Evolutionary conservation across 2,329 filamentous ascomycete species (phyloP).

Genomic region (Tolypocladium endophyticum): DNA sequence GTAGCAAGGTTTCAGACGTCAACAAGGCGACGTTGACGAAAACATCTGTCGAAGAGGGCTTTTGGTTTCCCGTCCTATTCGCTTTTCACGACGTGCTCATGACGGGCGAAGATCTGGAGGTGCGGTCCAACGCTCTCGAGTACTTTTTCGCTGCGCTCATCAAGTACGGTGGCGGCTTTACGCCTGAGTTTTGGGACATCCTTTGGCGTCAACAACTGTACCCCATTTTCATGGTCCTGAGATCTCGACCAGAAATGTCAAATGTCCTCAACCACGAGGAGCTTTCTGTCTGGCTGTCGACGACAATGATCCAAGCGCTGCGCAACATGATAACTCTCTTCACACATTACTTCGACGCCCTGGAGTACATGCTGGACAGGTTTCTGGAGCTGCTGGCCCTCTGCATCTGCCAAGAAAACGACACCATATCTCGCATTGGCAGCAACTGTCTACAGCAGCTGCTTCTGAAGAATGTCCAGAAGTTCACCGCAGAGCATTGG

Average conservation of each 20-base stretch:
- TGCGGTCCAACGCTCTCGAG: conserved; percentile 79
- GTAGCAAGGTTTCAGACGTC: conserved; percentile 30
- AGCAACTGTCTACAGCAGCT: conserved; percentile 97
- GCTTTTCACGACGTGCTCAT: conserved; percentile 98
- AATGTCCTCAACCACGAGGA: conserved; percentile 95
- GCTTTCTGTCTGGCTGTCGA: conserved; percentile 95
- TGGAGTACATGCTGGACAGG: conserved; percentile 97
- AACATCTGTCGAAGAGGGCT: conserved; percentile 91
- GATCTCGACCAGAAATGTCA: conserved; percentile 91
- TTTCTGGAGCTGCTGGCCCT: conserved; percentile 89
- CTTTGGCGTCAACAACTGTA: conserved; percentile 95
- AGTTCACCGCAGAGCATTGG: conserved; percentile 85
- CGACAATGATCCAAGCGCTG: conserved; percentile 97
- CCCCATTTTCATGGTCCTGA: conserved; percentile 95
- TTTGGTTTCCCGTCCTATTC: conserved; percentile 97
- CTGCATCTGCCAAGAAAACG: conserved; percentile 98
- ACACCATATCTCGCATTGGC: conserved; percentile 93
- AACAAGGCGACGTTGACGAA: conserved; percentile 51
- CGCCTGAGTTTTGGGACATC: conserved; percentile 94
- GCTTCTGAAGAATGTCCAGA: conserved; percentile 90
- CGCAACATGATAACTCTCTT: conserved; percentile 98
- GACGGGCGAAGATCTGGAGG: conserved; percentile 97
- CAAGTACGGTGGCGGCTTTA: conserved; percentile 82
- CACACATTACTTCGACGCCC: conserved; percentile 92
- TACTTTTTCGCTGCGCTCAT: conserved; percentile 95